Evolutionary conservation across 257 asterid genomes (phyloP).

Genomic region (Fraxinus quadrangulata): DNA sequence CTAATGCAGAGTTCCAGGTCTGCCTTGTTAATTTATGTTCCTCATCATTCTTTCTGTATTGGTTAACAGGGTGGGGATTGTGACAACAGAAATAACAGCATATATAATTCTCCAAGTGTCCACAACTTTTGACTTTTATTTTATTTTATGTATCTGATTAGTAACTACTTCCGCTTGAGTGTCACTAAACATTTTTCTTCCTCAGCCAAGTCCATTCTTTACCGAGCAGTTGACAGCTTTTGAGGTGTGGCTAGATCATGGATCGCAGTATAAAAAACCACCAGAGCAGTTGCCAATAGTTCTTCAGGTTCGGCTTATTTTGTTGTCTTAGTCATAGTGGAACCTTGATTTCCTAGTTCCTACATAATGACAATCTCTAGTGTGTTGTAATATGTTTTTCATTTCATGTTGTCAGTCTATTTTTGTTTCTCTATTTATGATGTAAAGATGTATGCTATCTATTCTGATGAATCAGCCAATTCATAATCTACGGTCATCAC

Average conservation of each 20-base stretch:
- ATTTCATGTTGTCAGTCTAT: not conserved
- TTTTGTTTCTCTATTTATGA: not conserved
- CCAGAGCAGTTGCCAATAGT: conserved; percentile 99
- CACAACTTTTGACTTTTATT: not conserved
- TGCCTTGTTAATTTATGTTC: conserved; percentile 6
- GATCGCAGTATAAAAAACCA: conserved; percentile 91
- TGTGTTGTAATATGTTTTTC: not conserved
- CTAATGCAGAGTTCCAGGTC: conserved; percentile 96
- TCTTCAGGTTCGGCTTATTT: conserved; percentile 71
- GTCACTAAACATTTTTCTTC: conserved; percentile 23
- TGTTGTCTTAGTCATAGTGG: not conserved
- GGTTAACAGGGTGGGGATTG: conserved; percentile 16
- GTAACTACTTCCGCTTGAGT: conserved; percentile 10
- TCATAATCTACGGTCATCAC: conserved; percentile 4
- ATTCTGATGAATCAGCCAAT: not conserved
- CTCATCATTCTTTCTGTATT: conserved; percentile 17
- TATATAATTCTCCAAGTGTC: not conserved
- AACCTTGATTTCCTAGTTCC: not conserved
- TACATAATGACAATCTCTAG: not conserved
- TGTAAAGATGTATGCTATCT: not conserved
- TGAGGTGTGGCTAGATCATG: conserved; percentile 99
- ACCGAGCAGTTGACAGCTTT: conserved; percentile 87
- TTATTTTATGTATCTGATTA: not conserved
- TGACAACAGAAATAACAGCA: not conserved
- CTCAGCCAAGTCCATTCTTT: conserved; percentile 83